A percentile compares a stretch with the other conserved stretches of the same genome.
Evolutionary conservation across 768 basidiomycete genomes (phyloP).

Genomic region (Tubosaeta sp.): DNA sequence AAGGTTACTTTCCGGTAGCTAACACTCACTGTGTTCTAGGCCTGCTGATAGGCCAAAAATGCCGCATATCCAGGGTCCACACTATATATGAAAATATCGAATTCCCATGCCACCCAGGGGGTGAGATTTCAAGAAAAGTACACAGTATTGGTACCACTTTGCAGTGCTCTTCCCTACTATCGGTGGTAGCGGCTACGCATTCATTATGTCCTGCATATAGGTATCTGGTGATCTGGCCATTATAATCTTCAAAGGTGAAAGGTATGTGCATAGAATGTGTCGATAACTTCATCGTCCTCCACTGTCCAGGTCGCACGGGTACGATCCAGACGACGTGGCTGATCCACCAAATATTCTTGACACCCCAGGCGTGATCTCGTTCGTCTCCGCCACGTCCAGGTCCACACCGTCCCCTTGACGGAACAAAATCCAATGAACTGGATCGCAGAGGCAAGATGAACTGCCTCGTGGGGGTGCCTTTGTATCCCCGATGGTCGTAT

Average conservation of each 20-base stretch:
- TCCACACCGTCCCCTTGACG: conserved; percentile 8
- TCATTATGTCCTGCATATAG: neutral
- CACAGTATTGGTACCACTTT: neutral
- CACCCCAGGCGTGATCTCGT: neutral
- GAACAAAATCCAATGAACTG: conserved; percentile 6
- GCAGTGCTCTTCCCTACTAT: neutral
- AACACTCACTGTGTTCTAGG: neutral
- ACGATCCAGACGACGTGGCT: neutral
- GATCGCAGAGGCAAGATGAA: conserved; percentile 3
- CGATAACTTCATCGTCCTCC: conserved; percentile 4
- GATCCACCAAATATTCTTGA: neutral
- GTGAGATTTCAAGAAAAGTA: neutral
- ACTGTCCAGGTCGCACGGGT: conserved; percentile 2
- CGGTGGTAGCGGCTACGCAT: neutral
- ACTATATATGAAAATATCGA: neutral
- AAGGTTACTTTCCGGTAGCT: neutral
- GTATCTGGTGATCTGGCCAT: too few relatives aligned
- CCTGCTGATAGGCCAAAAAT: neutral
- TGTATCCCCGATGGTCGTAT: conserved; percentile 19
- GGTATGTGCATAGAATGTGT: neutral
- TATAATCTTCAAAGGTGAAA: neutral
- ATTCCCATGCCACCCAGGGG: neutral
- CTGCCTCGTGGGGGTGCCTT: conserved; percentile 5
- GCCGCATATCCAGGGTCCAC: neutral
- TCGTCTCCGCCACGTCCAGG: neutral